Conservation (phyloP, 495 filamentous ascomycete species). For the Lasiosphaeria hispida region DNA sequence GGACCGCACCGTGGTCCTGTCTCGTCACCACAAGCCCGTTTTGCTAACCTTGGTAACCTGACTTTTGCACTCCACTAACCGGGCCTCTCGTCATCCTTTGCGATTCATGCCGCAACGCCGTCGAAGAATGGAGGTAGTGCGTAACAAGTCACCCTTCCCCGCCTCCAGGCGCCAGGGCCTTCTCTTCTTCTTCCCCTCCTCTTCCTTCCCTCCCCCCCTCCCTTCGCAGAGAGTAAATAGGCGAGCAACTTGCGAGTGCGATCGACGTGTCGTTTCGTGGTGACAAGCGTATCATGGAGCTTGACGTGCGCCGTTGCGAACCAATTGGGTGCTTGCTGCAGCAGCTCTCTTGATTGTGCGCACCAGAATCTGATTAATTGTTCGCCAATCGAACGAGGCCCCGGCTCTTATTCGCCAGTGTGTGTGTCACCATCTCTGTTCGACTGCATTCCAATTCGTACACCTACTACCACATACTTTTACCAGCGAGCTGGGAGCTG, state of each 20-base stretch:
- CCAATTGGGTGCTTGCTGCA: conserved; percentile 10
- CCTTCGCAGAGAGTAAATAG: neutral
- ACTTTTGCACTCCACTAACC: neutral
- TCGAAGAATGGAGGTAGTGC: neutral
- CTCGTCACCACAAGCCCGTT: conserved; percentile 7
- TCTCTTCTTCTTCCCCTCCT: no score
- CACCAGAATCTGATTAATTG: neutral
- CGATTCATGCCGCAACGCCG: neutral
- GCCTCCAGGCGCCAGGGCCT: no score
- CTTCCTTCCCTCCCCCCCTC: neutral
- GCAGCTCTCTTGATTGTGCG: neutral
- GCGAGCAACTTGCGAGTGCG: conserved; percentile 14
- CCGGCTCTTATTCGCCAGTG: no score
- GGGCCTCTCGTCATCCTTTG: conserved; percentile 2
- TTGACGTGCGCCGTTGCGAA: neutral
- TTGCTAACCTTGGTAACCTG: no score
- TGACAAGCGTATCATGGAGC: conserved; percentile 7
- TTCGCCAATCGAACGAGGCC: no score
- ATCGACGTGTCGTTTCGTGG: conserved; percentile 16
- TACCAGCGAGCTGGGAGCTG: neutral
- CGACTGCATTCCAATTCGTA: neutral
- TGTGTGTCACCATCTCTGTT: no score
- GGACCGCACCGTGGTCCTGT: conserved; percentile 21
- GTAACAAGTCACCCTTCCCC: no score
- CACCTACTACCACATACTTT: neutral